These are phyloP conservation scores for Naumovozyma dairenensis DNA, from an alignment of 805 yeast genomes.

Conservation along the genomic window DNA sequence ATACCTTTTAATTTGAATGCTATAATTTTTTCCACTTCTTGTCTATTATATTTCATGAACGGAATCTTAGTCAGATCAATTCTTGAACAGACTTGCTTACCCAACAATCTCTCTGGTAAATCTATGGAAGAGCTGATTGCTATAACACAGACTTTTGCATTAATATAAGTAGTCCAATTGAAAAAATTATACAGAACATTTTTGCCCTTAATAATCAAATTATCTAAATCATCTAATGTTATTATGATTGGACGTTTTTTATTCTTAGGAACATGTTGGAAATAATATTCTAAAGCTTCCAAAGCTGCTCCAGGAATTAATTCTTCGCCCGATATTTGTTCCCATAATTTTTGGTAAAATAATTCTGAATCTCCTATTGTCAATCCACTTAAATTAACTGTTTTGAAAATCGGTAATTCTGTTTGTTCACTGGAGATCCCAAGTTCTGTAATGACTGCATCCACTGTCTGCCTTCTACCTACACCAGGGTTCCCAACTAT, in stretches of 20 bases:
- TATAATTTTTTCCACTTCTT: slow-evolving; percentile 66
- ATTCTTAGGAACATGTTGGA: slow-evolving; percentile 32
- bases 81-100: slow-evolving; percentile 84
- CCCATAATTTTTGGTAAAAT: slow-evolving; percentile 77
- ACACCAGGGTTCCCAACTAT: slow-evolving; percentile 96
- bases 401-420: slow-evolving; percentile 46
- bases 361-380: slow-evolving; percentile 64
- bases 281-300: slow-evolving; percentile 57
- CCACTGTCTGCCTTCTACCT: slow-evolving; percentile 86
- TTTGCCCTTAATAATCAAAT: slow-evolving; percentile 65
- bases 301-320: slow-evolving; percentile 55
- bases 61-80: slow-evolving; percentile 75
- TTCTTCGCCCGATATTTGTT: slow-evolving; percentile 48
- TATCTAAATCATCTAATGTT: slow-evolving; percentile 85
- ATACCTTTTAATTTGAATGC: slow-evolving; percentile 50
- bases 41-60: slow-evolving; percentile 77
- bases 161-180: slow-evolving; percentile 85
- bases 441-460: slow-evolving; percentile 71
- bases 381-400: slow-evolving; percentile 81
- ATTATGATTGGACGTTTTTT: slow-evolving; percentile 47
- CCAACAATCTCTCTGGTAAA: slow-evolving; percentile 74
- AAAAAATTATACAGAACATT: slow-evolving; percentile 86
- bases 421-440: slow-evolving; percentile 31
- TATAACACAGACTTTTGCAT: slow-evolving; percentile 71
- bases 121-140: slow-evolving; percentile 97